phyloP scores from a whole-genome alignment of 306 rosid genomes.

The Fagus sylvatica region DNA sequence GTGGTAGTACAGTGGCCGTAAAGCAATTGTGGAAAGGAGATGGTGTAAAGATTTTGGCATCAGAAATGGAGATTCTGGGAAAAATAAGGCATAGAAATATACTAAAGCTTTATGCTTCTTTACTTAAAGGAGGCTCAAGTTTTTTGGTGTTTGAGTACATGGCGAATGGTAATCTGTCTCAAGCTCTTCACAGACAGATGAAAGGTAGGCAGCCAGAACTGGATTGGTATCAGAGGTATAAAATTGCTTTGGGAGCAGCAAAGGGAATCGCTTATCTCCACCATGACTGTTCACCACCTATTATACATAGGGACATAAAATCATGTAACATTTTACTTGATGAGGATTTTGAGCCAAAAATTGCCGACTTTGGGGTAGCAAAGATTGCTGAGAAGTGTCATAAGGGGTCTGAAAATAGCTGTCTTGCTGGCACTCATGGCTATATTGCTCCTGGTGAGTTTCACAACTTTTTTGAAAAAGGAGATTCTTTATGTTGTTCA shows the following conservation, averaged over 20 bases:
- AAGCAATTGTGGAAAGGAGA: constrained; percentile 73
- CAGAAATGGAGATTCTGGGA: constrained; percentile 90
- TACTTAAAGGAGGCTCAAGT: constrained; percentile 63
- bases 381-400: constrained; percentile 59
- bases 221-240: constrained; percentile 81
- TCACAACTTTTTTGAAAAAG: constrained; percentile 7
- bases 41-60: constrained; percentile 63
- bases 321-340: constrained; percentile 91
- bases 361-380: constrained; percentile 97
- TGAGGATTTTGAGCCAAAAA: constrained; percentile 71
- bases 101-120: constrained; percentile 90
- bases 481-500: background rate
- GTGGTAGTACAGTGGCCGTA: constrained; percentile 64
- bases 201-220: constrained; percentile 53
- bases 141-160: constrained; percentile 88
- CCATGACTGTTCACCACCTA: constrained; percentile 84
- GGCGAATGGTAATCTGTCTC: constrained; percentile 79
- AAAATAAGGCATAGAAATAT: constrained; percentile 82
- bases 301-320: constrained; percentile 89
- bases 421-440: constrained; percentile 88
- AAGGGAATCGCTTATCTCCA: constrained; percentile 90
- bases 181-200: constrained; percentile 64
- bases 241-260: constrained; percentile 85
- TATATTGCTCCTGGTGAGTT: constrained; percentile 95
- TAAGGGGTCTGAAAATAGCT: constrained; percentile 55